These are phyloP conservation scores for Zymoseptoria ardabiliae DNA, from an alignment of 2,329 filamentous ascomycete genomes.

Conservation along the genomic window DNA sequence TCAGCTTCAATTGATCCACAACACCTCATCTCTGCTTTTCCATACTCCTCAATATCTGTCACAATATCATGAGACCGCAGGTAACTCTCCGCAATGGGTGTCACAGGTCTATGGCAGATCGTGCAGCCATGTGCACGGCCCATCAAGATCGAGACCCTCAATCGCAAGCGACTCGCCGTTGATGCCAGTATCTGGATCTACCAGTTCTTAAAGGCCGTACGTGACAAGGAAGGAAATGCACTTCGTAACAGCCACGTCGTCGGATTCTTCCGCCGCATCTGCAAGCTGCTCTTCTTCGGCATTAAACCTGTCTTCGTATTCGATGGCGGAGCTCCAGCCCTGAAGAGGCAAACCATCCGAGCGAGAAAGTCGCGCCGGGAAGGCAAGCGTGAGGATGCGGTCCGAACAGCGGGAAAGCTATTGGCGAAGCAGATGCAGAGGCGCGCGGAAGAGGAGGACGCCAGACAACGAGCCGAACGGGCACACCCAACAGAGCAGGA, in stretches of 20 bases:
- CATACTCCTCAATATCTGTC: not conserved
- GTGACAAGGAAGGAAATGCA: slow-evolving; percentile 96
- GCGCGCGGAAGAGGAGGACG: slow-evolving; percentile 74
- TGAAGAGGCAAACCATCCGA: slow-evolving; percentile 87
- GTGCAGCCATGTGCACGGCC: slow-evolving; percentile 91
- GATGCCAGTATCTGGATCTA: slow-evolving; percentile 99
- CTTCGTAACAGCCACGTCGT: slow-evolving; percentile 93
- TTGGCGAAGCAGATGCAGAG: slow-evolving; percentile 92
- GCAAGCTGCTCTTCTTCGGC: slow-evolving; percentile 93
- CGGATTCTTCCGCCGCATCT: slow-evolving; percentile 96
- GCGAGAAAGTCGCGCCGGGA: slow-evolving; percentile 72
- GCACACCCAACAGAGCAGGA: slow-evolving; percentile 41
- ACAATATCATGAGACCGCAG: not conserved
- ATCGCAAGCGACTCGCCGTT: slow-evolving; percentile 90
- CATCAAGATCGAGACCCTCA: slow-evolving; percentile 91
- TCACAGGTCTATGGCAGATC: slow-evolving; percentile 95
- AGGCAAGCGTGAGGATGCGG: slow-evolving; percentile 86
- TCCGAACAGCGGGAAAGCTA: slow-evolving; percentile 81
- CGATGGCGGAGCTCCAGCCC: slow-evolving; percentile 82
- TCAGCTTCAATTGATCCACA: not conserved
- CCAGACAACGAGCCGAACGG: slow-evolving; percentile 46
- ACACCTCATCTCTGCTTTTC: not conserved
- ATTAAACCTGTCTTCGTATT: slow-evolving; percentile 97
- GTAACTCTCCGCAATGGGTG: slow-evolving; percentile 61
- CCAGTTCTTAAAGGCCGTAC: slow-evolving; percentile 96